These are phyloP conservation scores for Boletus edulis DNA, from an alignment of 768 basidiomycete genomes.

Conservation along the genomic window DNA sequence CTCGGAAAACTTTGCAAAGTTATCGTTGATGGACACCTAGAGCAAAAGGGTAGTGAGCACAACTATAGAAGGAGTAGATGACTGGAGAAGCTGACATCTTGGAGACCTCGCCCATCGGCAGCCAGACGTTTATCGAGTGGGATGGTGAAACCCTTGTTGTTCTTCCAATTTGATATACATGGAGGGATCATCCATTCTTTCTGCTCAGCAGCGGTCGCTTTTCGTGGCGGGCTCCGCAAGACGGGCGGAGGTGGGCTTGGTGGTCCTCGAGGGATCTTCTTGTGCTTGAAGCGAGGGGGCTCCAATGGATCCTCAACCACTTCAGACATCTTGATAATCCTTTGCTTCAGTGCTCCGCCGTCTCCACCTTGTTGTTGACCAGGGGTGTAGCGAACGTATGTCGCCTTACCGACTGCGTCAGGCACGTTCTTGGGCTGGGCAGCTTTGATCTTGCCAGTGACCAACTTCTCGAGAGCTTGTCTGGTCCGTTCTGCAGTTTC, in stretches of 20 bases:
- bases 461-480: conserved; percentile 89
- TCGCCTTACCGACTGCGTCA: conserved; percentile 76
- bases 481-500: conserved; percentile 90
- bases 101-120: conserved; percentile 96
- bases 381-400: conserved; percentile 95
- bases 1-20: conserved; percentile 99
- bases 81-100: conserved; percentile 68
- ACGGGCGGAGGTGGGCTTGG: conserved; percentile 97
- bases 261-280: conserved; percentile 97
- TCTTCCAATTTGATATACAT: conserved; percentile 99
- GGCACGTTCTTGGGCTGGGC: conserved; percentile 97
- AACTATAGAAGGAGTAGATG: neutral
- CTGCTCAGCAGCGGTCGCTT: conserved; percentile 95
- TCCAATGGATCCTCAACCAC: conserved; percentile 97
- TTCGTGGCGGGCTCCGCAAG: conserved; percentile 90
- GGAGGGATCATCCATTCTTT: conserved; percentile 99
- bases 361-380: conserved; percentile 75
- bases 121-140: conserved; percentile 97
- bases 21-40: conserved; percentile 97
- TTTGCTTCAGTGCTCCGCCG: conserved; percentile 68
- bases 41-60: neutral
- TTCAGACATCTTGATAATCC: conserved; percentile 99
- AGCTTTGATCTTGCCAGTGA: conserved; percentile 96
- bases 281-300: conserved; percentile 96
- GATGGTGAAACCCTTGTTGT: conserved; percentile 99